phyloP scores from a whole-genome alignment of 2,329 filamentous ascomycete genomes.

The Fusarium kyushuense region DNA sequence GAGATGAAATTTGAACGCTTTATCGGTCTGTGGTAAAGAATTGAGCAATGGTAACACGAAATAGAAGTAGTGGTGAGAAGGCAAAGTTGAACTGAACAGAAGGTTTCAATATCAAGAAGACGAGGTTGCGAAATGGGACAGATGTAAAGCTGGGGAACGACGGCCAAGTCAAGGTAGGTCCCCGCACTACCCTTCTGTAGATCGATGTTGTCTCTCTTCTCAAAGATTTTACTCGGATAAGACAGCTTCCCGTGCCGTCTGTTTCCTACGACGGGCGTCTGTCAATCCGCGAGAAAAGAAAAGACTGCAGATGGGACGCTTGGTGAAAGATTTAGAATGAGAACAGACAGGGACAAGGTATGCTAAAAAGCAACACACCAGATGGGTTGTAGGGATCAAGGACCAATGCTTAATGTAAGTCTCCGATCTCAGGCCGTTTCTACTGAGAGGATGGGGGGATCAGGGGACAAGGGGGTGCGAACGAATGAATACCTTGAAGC shows the following conservation, averaged over 20 bases:
- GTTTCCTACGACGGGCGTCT: slow-evolving; percentile 42
- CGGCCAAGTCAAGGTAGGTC: slow-evolving; percentile 37
- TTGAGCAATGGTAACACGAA: slow-evolving; percentile 17
- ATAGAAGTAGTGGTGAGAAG: slow-evolving; percentile 5
- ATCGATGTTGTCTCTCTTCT: slow-evolving; percentile 48
- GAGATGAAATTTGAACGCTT: slow-evolving; percentile 14
- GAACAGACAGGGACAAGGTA: slow-evolving; percentile 38
- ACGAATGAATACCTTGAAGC: slow-evolving; percentile 18
- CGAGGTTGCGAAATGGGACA: slow-evolving; percentile 42
- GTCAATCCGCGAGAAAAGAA: slow-evolving; percentile 41
- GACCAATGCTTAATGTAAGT: slow-evolving; percentile 41
- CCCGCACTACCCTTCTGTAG: slow-evolving; percentile 41
- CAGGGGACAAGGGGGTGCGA: slow-evolving; percentile 27
- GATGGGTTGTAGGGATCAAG: slow-evolving; percentile 45
- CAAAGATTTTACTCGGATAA: slow-evolving; percentile 39
- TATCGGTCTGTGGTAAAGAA: neutral
- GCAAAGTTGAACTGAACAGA: slow-evolving; percentile 21
- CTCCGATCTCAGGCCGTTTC: slow-evolving; percentile 42
- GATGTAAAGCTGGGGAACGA: slow-evolving; percentile 40
- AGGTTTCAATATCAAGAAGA: slow-evolving; percentile 36
- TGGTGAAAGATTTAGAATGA: slow-evolving; percentile 43
- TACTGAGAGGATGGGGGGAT: slow-evolving; percentile 32
- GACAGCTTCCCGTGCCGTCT: slow-evolving; percentile 39
- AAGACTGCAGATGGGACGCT: slow-evolving; percentile 25
- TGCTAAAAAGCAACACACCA: slow-evolving; percentile 41